phyloP scores from a whole-genome alignment of 148 eudicot genomes.

The Rhododendron molle region DNA sequence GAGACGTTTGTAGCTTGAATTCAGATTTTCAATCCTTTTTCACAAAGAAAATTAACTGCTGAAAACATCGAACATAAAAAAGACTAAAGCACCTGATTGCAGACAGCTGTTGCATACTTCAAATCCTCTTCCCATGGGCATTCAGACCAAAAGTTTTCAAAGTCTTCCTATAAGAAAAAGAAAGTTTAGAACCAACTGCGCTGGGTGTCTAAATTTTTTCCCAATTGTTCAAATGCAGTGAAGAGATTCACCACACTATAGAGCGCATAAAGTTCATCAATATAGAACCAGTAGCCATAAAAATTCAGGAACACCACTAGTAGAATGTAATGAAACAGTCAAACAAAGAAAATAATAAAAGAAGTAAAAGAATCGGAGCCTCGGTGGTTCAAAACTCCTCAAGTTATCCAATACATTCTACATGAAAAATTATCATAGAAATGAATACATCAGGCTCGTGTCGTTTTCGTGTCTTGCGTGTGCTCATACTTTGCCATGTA shows the following conservation, averaged over 20 bases:
- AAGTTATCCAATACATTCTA: not conserved
- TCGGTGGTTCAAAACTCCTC: not conserved
- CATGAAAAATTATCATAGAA: not conserved
- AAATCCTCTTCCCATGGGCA: constrained; percentile 99
- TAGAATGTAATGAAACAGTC: not conserved
- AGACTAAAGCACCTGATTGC: constrained; percentile 61
- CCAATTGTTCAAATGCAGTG: not conserved
- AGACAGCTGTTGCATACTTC: constrained; percentile 79
- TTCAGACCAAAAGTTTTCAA: constrained; percentile 88
- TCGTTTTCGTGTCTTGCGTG: not conserved
- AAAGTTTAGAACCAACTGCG: constrained; percentile 7
- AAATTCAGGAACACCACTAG: not conserved
- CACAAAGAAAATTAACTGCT: not conserved
- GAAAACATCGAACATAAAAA: not conserved
- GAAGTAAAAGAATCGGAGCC: not conserved
- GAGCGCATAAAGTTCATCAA: not conserved
- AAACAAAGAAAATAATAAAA: not conserved
- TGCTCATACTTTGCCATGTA: not conserved
- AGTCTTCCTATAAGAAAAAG: constrained; percentile 63
- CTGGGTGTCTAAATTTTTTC: not conserved
- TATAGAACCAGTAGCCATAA: not conserved
- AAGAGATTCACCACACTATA: not conserved
- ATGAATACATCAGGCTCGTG: not conserved
- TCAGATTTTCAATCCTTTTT: not conserved
- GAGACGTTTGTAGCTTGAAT: not conserved